These are phyloP conservation scores for Linum usitatissimum DNA, from an alignment of 345 rosid genomes.

Conservation along the genomic window DNA sequence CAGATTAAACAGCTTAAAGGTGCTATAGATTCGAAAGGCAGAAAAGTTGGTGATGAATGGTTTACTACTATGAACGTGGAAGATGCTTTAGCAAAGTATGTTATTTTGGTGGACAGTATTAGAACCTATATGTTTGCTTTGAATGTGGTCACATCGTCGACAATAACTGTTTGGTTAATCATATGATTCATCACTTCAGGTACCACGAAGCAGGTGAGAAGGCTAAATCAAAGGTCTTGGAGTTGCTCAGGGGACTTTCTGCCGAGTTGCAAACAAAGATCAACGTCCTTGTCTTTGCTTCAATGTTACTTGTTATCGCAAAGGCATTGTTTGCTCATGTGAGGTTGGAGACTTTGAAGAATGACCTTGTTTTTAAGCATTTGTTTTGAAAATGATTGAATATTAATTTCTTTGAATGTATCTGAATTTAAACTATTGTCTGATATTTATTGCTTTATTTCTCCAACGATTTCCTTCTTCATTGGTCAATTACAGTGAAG, in stretches of 20 bases:
- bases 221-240: conserved; percentile 65
- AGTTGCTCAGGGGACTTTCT: conserved; percentile 73
- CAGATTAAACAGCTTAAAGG: conserved; percentile 86
- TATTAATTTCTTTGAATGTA: too few relatives aligned
- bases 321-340: conserved; percentile 84
- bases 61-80: conserved; percentile 77
- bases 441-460: neutral
- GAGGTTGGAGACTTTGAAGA: conserved; percentile 38
- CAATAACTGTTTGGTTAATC: neutral
- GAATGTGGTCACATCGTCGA: neutral
- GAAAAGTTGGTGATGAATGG: conserved; percentile 98
- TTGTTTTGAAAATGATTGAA: too few relatives aligned
- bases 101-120: neutral
- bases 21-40: conserved; percentile 84
- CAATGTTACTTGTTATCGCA: conserved; percentile 84
- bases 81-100: conserved; percentile 61
- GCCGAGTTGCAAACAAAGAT: conserved; percentile 67
- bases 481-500: conserved; percentile 54
- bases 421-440: neutral
- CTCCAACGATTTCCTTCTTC: conserved; percentile 11
- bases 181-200: conserved; percentile 25
- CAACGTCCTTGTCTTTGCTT: conserved; percentile 71
- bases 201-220: conserved; percentile 77
- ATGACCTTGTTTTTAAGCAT: neutral
- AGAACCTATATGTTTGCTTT: neutral